Percentiles rank a stretch among this genome's conserved stretches.
Conservation (phyloP, 441 rosid genomes). For the Sinapis alba region DNA sequence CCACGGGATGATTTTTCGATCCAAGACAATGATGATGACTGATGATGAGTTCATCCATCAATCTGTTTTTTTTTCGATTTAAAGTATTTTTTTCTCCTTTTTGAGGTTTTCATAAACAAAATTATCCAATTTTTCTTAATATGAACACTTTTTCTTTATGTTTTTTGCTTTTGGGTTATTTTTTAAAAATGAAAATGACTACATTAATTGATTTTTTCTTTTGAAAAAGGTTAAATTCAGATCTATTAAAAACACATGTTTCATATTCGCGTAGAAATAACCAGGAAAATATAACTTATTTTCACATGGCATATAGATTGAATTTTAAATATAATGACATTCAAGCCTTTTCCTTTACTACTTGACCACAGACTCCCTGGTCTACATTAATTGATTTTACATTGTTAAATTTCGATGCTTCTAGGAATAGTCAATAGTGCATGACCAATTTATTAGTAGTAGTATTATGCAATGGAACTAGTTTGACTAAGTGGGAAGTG, state of each 20-base stretch:
- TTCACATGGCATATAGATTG: too few relatives aligned
- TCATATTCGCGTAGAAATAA: too few relatives aligned
- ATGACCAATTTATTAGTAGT: not conserved
- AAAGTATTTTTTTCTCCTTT: not conserved
- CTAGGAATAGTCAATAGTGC: not conserved
- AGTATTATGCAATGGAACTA: not conserved
- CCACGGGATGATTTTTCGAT: constrained; percentile 28
- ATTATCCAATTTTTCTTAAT: not conserved
- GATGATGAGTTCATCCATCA: not conserved
- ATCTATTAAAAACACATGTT: too few relatives aligned
- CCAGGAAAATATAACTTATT: too few relatives aligned
- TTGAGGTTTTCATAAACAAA: not conserved
- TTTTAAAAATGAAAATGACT: not conserved
- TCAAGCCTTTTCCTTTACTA: too few relatives aligned
- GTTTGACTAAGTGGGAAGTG: constrained; percentile 19
- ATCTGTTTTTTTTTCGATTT: not conserved
- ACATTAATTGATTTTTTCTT: not conserved
- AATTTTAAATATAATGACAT: too few relatives aligned
- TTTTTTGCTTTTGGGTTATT: not conserved
- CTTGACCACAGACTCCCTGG: too few relatives aligned
- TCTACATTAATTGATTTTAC: too few relatives aligned
- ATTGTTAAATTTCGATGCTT: not conserved
- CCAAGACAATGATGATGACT: constrained; percentile 14
- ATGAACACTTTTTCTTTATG: not conserved
- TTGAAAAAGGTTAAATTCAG: too few relatives aligned